phyloP scores from a whole-genome alignment of 768 basidiomycete species.

The Asterophora parasitica region DNA sequence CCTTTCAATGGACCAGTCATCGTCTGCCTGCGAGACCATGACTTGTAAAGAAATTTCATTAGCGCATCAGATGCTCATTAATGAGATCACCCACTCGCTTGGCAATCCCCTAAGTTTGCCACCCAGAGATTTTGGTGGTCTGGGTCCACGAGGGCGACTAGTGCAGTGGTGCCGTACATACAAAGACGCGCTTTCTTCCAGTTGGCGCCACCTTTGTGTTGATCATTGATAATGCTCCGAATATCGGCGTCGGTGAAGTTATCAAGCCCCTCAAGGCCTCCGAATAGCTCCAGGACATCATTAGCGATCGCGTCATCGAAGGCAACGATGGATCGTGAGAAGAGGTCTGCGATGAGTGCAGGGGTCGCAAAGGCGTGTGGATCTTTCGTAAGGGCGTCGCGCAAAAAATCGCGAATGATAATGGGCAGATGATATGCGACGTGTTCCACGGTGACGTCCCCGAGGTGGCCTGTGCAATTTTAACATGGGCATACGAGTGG shows the following conservation, averaged over 20 bases:
- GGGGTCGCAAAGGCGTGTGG: slow-evolving; percentile 37
- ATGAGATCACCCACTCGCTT: slow-evolving; percentile 51
- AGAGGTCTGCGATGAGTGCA: slow-evolving; percentile 48
- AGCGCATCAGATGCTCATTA: background rate
- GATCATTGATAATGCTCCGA: slow-evolving; percentile 59
- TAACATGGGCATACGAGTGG: background rate
- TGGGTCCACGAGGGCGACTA: slow-evolving; percentile 70
- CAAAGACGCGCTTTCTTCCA: slow-evolving; percentile 63
- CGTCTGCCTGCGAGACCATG: slow-evolving; percentile 44
- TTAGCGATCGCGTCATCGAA: slow-evolving; percentile 67
- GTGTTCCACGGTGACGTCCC: slow-evolving; percentile 65
- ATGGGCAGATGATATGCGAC: slow-evolving; percentile 65
- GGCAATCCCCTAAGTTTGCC: slow-evolving; percentile 78
- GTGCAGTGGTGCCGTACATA: slow-evolving; percentile 77
- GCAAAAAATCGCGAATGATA: slow-evolving; percentile 57
- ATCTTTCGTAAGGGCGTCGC: slow-evolving; percentile 36
- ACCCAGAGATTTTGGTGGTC: slow-evolving; percentile 68
- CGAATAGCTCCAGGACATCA: slow-evolving; percentile 60
- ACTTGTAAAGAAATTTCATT: slow-evolving; percentile 33
- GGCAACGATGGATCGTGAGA: slow-evolving; percentile 52
- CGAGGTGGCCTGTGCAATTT: slow-evolving; percentile 49
- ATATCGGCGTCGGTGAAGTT: slow-evolving; percentile 54
- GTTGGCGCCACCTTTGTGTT: slow-evolving; percentile 50
- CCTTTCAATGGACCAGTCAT: slow-evolving; percentile 54
- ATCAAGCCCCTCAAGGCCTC: slow-evolving; percentile 45